Percentiles rank a stretch among this genome's conserved stretches.
These are phyloP conservation scores for Sordaria brevicollis DNA, from an alignment of 495 filamentous ascomycete genomes.

Conservation along the genomic window DNA sequence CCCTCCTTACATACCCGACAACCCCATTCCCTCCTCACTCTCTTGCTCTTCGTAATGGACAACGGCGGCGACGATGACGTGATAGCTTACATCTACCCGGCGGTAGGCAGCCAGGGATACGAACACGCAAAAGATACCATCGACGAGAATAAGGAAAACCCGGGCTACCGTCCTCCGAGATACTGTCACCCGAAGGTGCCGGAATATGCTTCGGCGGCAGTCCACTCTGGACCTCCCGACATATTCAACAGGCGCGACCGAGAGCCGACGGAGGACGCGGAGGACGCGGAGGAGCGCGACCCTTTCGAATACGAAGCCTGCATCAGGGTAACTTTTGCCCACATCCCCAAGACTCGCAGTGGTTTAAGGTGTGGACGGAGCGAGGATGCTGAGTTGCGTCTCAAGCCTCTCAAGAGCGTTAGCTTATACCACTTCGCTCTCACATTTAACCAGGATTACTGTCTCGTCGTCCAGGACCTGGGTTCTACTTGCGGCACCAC, in stretches of 20 bases:
- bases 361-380: neutral
- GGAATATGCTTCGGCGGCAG: no score
- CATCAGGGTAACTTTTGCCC: neutral
- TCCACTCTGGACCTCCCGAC: neutral
- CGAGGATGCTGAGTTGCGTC: neutral
- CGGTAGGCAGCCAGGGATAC: no score
- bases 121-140: no score
- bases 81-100: no score
- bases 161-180: no score
- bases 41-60: no score
- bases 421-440: slow-evolving; percentile 2
- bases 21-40: no score
- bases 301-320: neutral
- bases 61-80: no score
- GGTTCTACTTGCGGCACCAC: neutral
- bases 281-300: neutral
- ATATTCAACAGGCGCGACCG: neutral
- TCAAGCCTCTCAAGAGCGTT: neutral
- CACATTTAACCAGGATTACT: slow-evolving; percentile 3
- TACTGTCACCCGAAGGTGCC: no score
- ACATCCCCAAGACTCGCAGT: neutral
- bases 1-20: no score
- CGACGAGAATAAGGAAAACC: no score
- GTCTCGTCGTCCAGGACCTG: slow-evolving; percentile 1
- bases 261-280: neutral